Evolutionary conservation across 2,329 filamentous ascomycete species (phyloP).

Genomic region (Alternaria gansuensis): DNA sequence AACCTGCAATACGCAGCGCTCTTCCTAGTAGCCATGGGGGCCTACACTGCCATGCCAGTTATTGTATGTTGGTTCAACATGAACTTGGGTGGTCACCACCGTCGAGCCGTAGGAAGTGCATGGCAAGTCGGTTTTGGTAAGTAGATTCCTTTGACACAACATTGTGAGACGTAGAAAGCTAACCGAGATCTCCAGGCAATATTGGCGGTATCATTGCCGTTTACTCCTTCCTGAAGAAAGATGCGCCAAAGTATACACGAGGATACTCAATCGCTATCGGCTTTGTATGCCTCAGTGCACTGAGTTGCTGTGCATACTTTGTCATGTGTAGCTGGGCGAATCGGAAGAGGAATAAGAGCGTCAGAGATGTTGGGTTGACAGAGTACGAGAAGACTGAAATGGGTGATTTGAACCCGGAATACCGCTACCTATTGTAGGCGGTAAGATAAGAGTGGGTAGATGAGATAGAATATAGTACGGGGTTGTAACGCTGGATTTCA

Average conservation of each 20-base stretch:
- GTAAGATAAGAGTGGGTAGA: background rate
- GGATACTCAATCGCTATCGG: constrained; percentile 81
- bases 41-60: constrained; percentile 89
- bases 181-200: constrained; percentile 43
- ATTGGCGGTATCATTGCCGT: constrained; percentile 63
- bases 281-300: constrained; percentile 73
- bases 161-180: background rate
- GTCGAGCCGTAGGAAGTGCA: constrained; percentile 59
- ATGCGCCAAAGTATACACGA: constrained; percentile 72
- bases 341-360: constrained; percentile 62
- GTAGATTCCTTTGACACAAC: background rate
- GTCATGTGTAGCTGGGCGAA: constrained; percentile 69
- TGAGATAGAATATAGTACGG: background rate
- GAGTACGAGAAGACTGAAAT: constrained; percentile 70
- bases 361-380: constrained; percentile 61
- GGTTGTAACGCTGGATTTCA: background rate
- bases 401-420: constrained; percentile 68
- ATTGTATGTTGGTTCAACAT: constrained; percentile 68
- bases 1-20: constrained; percentile 78
- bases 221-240: constrained; percentile 61
- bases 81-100: constrained; percentile 63
- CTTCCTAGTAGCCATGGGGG: constrained; percentile 81
- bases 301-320: constrained; percentile 69
- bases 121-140: constrained; percentile 57
- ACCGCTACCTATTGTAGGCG: constrained; percentile 65